Evolutionary conservation across 1,284 basidiomycete genomes (phyloP).

Genomic region (Leccinum pallidistipes): DNA sequence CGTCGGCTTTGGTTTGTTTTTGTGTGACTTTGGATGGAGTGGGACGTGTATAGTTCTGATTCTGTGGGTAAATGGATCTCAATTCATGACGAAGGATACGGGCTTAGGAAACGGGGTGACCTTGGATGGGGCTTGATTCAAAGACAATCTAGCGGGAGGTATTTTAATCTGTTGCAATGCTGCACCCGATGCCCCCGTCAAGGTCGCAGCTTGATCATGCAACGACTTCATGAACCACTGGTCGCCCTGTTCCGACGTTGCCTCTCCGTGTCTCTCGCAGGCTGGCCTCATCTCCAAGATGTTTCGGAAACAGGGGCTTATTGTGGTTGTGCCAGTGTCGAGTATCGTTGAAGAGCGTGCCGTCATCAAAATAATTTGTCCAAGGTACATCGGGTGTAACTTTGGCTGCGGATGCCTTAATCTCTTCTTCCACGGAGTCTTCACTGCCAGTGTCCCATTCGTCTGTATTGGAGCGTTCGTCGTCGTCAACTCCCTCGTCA

Average conservation of each 20-base stretch:
- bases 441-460: constrained; percentile 29
- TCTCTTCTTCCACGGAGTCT: constrained; percentile 11
- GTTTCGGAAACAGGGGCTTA: constrained; percentile 51
- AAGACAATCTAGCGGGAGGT: constrained; percentile 33
- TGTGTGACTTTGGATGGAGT: constrained; percentile 12
- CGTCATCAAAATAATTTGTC: constrained; percentile 39
- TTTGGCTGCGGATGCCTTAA: neutral
- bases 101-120: constrained; percentile 10
- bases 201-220: constrained; percentile 57
- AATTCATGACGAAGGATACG: neutral
- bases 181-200: constrained; percentile 61
- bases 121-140: constrained; percentile 14
- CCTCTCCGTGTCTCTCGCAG: constrained; percentile 35
- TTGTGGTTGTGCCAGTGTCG: constrained; percentile 59
- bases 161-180: constrained; percentile 55
- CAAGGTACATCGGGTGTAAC: neutral
- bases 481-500: constrained; percentile 16
- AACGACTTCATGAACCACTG: constrained; percentile 58
- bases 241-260: constrained; percentile 41
- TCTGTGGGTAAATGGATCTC: constrained; percentile 10
- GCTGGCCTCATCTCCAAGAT: constrained; percentile 49
- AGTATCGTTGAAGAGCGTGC: constrained; percentile 49
- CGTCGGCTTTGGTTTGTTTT: constrained; percentile 29
- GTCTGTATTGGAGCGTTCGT: constrained; percentile 13
- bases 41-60: constrained; percentile 15